Conservation (phyloP, 306 rosid genomes). For the Rosa lucieae region DNA sequence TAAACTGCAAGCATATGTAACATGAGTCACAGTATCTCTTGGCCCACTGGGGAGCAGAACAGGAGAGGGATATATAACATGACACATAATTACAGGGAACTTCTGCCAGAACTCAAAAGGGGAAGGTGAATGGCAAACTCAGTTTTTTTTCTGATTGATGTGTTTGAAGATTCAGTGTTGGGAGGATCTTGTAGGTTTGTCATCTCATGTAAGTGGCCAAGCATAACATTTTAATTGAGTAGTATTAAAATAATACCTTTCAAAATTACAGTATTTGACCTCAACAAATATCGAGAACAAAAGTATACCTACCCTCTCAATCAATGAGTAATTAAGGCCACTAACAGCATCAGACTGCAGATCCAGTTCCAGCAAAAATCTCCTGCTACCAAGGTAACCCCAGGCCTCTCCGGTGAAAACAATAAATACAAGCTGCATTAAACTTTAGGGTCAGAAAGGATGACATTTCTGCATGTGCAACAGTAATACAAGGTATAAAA, state of each 20-base stretch:
- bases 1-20: neutral
- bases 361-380: conserved; percentile 85
- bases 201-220: neutral
- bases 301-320: conserved; percentile 79
- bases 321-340: conserved; percentile 65
- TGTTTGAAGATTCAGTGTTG: neutral
- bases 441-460: conserved; percentile 26
- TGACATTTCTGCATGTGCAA: neutral
- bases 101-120: neutral
- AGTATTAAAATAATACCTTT: neutral
- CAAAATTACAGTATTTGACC: conserved; percentile 7
- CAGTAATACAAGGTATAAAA: neutral
- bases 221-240: neutral
- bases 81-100: neutral
- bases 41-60: neutral
- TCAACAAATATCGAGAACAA: conserved; percentile 21
- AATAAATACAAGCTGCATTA: conserved; percentile 81
- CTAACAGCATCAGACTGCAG: conserved; percentile 76
- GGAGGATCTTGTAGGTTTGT: neutral
- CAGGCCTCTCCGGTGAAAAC: conserved; percentile 90
- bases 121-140: neutral
- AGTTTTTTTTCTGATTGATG: neutral
- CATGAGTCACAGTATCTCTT: neutral
- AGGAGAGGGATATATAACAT: neutral
- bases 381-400: conserved; percentile 98